Evolutionary conservation across 75 land plant genomes (phyloP).

Genomic region (Pinus albicaulis): DNA sequence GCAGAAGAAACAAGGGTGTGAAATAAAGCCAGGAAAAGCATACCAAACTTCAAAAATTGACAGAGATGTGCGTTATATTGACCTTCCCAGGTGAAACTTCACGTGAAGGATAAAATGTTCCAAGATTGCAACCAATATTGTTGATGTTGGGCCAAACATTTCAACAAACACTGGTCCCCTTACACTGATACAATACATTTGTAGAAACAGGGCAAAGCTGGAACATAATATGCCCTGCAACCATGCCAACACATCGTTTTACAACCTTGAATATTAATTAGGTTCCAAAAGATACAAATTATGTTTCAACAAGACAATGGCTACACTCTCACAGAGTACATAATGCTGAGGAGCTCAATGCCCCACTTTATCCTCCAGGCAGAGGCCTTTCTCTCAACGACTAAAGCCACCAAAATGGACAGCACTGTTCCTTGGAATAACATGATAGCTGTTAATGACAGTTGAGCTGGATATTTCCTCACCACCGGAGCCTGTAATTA

Average conservation of each 20-base stretch:
- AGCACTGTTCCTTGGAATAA: slow-evolving; percentile 4
- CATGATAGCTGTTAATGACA: slow-evolving; percentile 8
- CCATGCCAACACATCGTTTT: background rate
- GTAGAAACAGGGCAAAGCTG: slow-evolving; percentile 1
- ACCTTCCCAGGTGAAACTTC: slow-evolving; percentile 12
- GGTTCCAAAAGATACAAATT: too few relatives aligned
- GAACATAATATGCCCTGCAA: slow-evolving; percentile 8
- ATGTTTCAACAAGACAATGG: too few relatives aligned
- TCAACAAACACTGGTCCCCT: slow-evolving; percentile 13
- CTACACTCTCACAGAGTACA: slow-evolving; percentile 2
- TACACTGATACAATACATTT: background rate
- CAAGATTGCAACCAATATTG: slow-evolving; percentile 11
- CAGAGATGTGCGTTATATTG: background rate
- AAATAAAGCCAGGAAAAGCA: too few relatives aligned
- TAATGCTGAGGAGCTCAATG: slow-evolving; percentile 6
- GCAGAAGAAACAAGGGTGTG: background rate
- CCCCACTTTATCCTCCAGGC: slow-evolving; percentile 12
- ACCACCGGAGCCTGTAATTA: slow-evolving; percentile 4
- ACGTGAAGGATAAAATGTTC: background rate
- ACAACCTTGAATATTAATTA: background rate
- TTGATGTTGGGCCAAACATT: slow-evolving; percentile 2
- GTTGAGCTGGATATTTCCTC: slow-evolving; percentile 11
- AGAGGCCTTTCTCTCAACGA: background rate
- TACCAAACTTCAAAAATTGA: background rate
- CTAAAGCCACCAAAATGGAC: background rate